Percentiles rank a stretch among this genome's conserved stretches.
These are phyloP conservation scores for Cyberlindnera veronae DNA, from an alignment of 805 yeast species.

Conservation along the genomic window DNA sequence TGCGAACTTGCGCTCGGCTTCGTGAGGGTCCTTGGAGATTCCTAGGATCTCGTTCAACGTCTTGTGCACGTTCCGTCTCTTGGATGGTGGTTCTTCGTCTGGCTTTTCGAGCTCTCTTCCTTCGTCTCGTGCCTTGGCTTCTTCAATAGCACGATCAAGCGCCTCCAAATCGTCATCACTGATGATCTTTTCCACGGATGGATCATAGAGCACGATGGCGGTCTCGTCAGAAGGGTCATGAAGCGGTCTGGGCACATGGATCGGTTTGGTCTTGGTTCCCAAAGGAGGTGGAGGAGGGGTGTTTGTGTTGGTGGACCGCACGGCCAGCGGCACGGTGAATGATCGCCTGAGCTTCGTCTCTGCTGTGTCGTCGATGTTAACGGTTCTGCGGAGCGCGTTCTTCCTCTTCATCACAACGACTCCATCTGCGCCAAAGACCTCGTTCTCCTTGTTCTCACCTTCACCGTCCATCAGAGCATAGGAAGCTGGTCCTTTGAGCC, in stretches of 20 bases:
- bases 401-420: slow-evolving; percentile 33
- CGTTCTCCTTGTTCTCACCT: slow-evolving; percentile 33
- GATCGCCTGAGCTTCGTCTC: slow-evolving; percentile 42
- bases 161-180: slow-evolving; percentile 27
- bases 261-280: slow-evolving; percentile 71
- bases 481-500: slow-evolving; percentile 36
- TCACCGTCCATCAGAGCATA: slow-evolving; percentile 35
- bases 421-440: slow-evolving; percentile 32
- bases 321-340: slow-evolving; percentile 62
- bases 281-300: slow-evolving; percentile 68
- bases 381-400: slow-evolving; percentile 58
- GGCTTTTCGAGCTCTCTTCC: slow-evolving; percentile 20
- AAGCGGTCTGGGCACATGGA: slow-evolving; percentile 83
- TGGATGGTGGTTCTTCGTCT: slow-evolving; percentile 21
- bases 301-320: slow-evolving; percentile 22
- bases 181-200: slow-evolving; percentile 65
- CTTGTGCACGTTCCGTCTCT: slow-evolving; percentile 49
- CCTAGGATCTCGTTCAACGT: slow-evolving; percentile 81
- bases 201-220: slow-evolving; percentile 93
- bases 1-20: slow-evolving; percentile 53
- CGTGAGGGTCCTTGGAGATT: slow-evolving; percentile 49
- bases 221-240: slow-evolving; percentile 93
- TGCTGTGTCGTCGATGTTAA: slow-evolving; percentile 35
- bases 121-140: slow-evolving; percentile 28
- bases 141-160: slow-evolving; percentile 31